phyloP scores from a whole-genome alignment of 2,329 filamentous ascomycete genomes.

The Aspergillus fumigatiaffinis region DNA sequence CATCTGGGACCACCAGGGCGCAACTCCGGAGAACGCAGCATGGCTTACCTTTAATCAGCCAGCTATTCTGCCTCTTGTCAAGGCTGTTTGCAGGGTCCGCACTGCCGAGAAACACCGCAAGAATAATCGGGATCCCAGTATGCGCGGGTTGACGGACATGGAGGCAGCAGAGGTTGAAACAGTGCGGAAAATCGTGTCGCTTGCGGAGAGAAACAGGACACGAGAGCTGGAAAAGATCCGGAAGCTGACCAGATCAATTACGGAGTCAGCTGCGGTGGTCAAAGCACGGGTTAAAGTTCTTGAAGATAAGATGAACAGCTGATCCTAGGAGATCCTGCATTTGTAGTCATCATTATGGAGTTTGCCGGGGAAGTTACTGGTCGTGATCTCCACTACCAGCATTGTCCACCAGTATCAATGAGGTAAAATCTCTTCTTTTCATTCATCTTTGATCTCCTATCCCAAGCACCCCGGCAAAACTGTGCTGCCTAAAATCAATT shows the following conservation, averaged over 20 bases:
- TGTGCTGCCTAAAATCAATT: not conserved
- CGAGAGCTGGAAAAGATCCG: slow-evolving; percentile 18
- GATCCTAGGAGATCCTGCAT: not conserved
- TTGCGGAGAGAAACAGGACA: slow-evolving; percentile 16
- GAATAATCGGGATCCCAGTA: slow-evolving; percentile 2
- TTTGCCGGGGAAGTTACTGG: not conserved
- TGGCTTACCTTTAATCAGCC: slow-evolving; percentile 20
- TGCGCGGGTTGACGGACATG: slow-evolving; percentile 10
- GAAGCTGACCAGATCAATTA: slow-evolving; percentile 12
- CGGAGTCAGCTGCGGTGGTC: slow-evolving; percentile 11
- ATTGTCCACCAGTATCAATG: not conserved
- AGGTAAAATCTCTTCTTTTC: not conserved
- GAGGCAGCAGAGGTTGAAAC: slow-evolving; percentile 21
- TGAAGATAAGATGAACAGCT: not conserved
- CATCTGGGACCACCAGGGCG: slow-evolving; percentile 17
- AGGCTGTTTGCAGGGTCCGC: slow-evolving; percentile 18
- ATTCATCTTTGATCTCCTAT: not conserved
- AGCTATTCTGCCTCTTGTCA: slow-evolving; percentile 18
- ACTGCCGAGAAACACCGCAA: slow-evolving; percentile 13
- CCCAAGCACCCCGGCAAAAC: not conserved
- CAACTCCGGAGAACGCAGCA: slow-evolving; percentile 20
- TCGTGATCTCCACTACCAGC: not conserved
- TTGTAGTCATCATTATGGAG: not conserved
- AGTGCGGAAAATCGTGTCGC: slow-evolving; percentile 12
- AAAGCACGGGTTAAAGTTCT: slow-evolving; percentile 11